A percentile compares a stretch with the other conserved stretches of the same genome.
These are phyloP conservation scores for Citrus glauca DNA, from an alignment of 345 rosid genomes.

Conservation along the genomic window DNA sequence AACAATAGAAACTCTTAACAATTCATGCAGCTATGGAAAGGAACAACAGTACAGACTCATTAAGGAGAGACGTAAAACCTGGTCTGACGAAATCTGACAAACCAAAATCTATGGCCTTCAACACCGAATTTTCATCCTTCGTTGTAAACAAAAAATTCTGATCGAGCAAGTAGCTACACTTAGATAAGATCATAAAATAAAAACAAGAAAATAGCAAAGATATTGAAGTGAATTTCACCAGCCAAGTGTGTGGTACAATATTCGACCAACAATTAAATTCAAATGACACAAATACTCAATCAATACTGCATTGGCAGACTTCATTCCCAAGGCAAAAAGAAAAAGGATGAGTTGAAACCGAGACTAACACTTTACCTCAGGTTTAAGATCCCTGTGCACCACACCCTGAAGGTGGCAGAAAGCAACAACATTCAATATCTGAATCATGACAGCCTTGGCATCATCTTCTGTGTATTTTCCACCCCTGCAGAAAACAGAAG, in stretches of 20 bases:
- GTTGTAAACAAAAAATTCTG: constrained; percentile 90
- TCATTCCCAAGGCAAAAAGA: background rate
- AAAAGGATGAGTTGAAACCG: background rate
- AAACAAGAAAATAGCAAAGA: constrained; percentile 2
- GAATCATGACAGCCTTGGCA: constrained; percentile 89
- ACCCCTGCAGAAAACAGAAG: constrained; percentile 54
- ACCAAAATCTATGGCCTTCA: constrained; percentile 98
- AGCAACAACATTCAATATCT: constrained; percentile 83
- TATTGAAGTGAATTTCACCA: background rate
- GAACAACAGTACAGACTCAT: background rate
- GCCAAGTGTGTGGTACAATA: background rate
- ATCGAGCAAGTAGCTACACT: constrained; percentile 25
- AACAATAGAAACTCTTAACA: background rate
- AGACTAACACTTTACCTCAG: constrained; percentile 57
- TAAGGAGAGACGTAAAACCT: constrained; percentile 38
- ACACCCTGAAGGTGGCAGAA: constrained; percentile 99
- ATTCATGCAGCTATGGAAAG: background rate
- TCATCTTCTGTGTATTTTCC: constrained; percentile 96
- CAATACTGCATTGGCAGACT: background rate
- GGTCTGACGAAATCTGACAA: constrained; percentile 94
- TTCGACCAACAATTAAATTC: background rate
- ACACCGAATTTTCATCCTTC: constrained; percentile 70
- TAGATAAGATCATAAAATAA: constrained; percentile 14
- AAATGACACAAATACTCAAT: background rate
- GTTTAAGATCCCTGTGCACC: constrained; percentile 97